A percentile compares a stretch with the other conserved stretches of the same genome.
phyloP scores from a whole-genome alignment of 257 asterid species.

The Scutellaria minor region DNA sequence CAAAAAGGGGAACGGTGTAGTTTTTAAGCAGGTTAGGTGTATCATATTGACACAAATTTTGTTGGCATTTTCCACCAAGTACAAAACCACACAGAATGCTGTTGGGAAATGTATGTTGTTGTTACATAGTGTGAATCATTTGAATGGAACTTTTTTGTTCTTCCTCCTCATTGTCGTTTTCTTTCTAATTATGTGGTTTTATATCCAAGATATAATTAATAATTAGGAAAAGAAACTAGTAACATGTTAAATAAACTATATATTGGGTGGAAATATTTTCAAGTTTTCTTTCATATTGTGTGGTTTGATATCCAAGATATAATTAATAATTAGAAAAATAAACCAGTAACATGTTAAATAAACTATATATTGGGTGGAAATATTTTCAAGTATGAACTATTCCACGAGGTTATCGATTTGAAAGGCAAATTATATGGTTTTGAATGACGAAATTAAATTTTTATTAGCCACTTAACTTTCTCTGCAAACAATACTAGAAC shows the following conservation, averaged over 20 bases:
- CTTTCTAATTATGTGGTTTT: neutral
- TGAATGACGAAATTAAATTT: neutral
- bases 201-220: neutral
- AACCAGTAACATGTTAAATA: neutral
- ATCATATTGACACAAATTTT: conserved; percentile 31
- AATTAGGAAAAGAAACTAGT: neutral
- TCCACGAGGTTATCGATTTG: neutral
- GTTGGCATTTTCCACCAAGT: neutral
- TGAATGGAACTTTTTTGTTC: neutral
- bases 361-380: no score
- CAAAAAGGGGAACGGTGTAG: conserved; percentile 18
- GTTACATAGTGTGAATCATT: conserved; percentile 10
- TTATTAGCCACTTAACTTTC: no score
- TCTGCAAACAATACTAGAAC: no score
- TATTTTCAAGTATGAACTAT: no score
- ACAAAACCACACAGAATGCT: neutral
- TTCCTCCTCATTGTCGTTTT: neutral
- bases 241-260: neutral
- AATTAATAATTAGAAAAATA: neutral
- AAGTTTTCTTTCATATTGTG: neutral
- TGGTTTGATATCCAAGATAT: neutral
- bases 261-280: no score
- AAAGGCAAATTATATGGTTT: neutral
- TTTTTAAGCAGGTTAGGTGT: conserved; percentile 30
- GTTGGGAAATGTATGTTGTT: neutral